Conservation (phyloP, 495 filamentous ascomycete species). For the Aspergillus sclerotiicarbonarius region DNA sequence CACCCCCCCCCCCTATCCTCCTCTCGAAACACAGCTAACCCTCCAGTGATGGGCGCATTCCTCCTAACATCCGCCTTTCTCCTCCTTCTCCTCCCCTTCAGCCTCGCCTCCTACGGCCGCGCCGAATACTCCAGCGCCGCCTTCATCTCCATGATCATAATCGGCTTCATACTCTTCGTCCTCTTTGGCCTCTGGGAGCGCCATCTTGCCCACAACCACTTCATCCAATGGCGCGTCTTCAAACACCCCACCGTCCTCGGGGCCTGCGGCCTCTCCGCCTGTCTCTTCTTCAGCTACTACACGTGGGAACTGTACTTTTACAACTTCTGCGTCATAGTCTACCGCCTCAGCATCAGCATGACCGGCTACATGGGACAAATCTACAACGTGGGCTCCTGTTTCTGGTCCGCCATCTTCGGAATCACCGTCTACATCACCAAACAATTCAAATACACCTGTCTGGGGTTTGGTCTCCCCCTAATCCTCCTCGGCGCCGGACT, state of each 20-base stretch:
- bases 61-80: constrained; percentile 58
- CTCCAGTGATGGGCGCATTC: constrained; percentile 51
- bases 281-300: constrained; percentile 62
- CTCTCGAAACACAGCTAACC: constrained; percentile 1
- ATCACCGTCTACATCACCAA: constrained; percentile 54
- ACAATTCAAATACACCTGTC: constrained; percentile 55
- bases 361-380: constrained; percentile 65
- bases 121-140: constrained; percentile 49
- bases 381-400: constrained; percentile 68
- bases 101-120: constrained; percentile 45
- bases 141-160: constrained; percentile 56
- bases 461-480: constrained; percentile 64
- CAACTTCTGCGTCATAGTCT: constrained; percentile 72
- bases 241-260: constrained; percentile 64
- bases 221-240: constrained; percentile 61
- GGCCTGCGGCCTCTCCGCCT: constrained; percentile 53
- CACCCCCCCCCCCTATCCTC: neutral
- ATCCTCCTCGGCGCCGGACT: constrained; percentile 57
- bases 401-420: constrained; percentile 60
- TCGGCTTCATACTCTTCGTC: constrained; percentile 54
- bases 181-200: constrained; percentile 61
- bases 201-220: constrained; percentile 53
- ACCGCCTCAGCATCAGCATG: constrained; percentile 52
- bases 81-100: constrained; percentile 65
- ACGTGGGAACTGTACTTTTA: constrained; percentile 68